Percentiles rank a stretch among this genome's conserved stretches.
Evolutionary conservation across 2,329 filamentous ascomycete species (phyloP).

Genomic region (Nigrospora osmanthi): DNA sequence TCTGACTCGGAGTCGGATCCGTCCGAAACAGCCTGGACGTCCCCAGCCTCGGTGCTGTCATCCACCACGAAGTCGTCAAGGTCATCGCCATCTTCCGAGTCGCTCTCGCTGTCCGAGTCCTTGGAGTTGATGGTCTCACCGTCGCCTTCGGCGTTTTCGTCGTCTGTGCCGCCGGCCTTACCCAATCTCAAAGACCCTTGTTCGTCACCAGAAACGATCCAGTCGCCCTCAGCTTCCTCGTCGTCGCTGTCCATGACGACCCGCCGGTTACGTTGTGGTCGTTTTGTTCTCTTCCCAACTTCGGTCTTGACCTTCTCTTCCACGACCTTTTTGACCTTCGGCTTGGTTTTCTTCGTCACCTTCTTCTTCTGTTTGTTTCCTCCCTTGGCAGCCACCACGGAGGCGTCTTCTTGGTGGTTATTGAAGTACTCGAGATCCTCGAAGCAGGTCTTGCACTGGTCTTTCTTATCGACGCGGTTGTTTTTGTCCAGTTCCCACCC

Average conservation of each 20-base stretch:
- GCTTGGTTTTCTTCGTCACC: conserved; percentile 17
- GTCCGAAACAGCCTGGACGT: conserved; percentile 16
- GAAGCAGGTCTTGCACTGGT: conserved; percentile 65
- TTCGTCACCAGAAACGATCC: conserved; percentile 68
- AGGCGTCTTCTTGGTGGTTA: conserved; percentile 31
- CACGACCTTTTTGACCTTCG: conserved; percentile 20
- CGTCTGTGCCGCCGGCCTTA: conserved; percentile 74
- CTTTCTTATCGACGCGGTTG: conserved; percentile 28
- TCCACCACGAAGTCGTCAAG: conserved; percentile 50
- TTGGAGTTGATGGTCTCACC: conserved; percentile 71
- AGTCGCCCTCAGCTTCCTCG: conserved; percentile 64
- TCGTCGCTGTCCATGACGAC: conserved; percentile 51
- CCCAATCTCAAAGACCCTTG: conserved; percentile 55
- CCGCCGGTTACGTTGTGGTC: conserved; percentile 41
- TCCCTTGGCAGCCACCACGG: conserved; percentile 27
- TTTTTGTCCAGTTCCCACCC: conserved; percentile 56
- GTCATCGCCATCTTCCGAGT: conserved; percentile 33
- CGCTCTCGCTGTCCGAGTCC: conserved; percentile 54
- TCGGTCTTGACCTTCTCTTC: conserved; percentile 24
- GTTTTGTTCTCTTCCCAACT: conserved; percentile 13
- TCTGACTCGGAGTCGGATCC: conserved; percentile 18
- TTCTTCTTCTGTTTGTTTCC: conserved; percentile 26
- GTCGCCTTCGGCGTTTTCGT: conserved; percentile 81
- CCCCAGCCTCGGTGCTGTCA: conserved; percentile 22
- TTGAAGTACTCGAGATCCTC: conserved; percentile 62